Base-by-base conservation (phyloP, 2,329 filamentous ascomycete species). In the Penicillium sp. region DNA sequence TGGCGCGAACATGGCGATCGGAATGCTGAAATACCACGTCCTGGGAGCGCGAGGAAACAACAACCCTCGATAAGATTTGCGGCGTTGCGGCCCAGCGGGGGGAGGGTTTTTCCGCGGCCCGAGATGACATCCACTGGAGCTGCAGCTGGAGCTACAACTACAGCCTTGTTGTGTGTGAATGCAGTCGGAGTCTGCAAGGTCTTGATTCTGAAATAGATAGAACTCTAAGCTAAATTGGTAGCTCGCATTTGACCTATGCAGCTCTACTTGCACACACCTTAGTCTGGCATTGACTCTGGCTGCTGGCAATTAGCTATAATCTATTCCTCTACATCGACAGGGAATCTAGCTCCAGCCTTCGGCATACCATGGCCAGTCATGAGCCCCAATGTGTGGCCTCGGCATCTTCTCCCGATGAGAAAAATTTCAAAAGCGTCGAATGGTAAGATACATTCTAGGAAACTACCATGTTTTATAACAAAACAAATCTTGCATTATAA, bases 401-500 rank as follows among this genome's bases (percentile, higher is more conserved):
- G 18, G 68, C 46, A 3, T 8, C 31, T 34, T 33, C 31, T 34
- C 34, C 34, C 3, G 13, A n/a, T 26, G 26, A 50, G 48, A 34
- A 21, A 21, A 16, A 52, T 61, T 81, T 78, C 66, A 81, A 77
- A 58, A 68, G 69, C 31, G 77, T 75, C 14, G 71, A 79, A 63
- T 81, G 77, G 77, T 77, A 63, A 55, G 68, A 3, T 47, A 13
- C 13, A 18, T 14, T 26, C 23, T 28, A 4, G 40, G 10, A 29
- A 6, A 10, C 14, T 10, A 16, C 13, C 21, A n/a, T 29, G 5
- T 13, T 6, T 24, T 23, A 7, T 18, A 26, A 14, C 13, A 18
- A 13, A 19, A 37, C n/a, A 34, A 2, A n/a, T n/a, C 33, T n/a
- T 34, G 8, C 33, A 34, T 34, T n/a, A 34, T 5, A 6, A 18